phyloP scores from a whole-genome alignment of 1,284 basidiomycete genomes.

The Ustilago cynodontis region DNA sequence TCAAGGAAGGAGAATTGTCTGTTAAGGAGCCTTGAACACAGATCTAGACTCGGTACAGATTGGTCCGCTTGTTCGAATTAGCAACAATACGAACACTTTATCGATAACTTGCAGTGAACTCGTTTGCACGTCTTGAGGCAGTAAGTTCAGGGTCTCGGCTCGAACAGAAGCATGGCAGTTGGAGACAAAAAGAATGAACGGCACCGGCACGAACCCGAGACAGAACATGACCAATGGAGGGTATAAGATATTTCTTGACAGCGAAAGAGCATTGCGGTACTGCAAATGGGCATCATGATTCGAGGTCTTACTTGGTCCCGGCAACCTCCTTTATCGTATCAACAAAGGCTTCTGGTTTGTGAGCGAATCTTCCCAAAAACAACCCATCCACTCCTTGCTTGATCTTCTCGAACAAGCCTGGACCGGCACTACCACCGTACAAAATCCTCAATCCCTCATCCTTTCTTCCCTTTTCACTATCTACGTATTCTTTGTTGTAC shows the following conservation, averaged over 20 bases:
- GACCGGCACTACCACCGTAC: conserved; percentile 64
- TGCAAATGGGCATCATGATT: too few relatives aligned
- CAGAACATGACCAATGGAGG: too few relatives aligned
- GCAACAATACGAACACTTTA: conserved; percentile 9
- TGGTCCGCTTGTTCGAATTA: too few relatives aligned
- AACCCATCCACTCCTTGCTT: conserved; percentile 63
- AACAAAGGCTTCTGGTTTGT: conserved; percentile 58
- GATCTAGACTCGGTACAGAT: too few relatives aligned
- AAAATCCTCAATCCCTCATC: conserved; percentile 55
- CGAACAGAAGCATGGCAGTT: too few relatives aligned
- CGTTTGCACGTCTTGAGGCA: too few relatives aligned
- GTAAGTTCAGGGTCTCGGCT: too few relatives aligned
- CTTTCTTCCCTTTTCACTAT: conserved; percentile 25
- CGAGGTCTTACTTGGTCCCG: conserved; percentile 29
- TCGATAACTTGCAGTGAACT: too few relatives aligned
- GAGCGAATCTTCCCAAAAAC: conserved; percentile 65
- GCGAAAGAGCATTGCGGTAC: too few relatives aligned
- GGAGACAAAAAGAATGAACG: too few relatives aligned
- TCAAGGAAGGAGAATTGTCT: conserved; percentile 65
- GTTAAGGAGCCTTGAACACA: conserved; percentile 63
- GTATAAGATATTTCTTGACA: too few relatives aligned
- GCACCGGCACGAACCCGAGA: too few relatives aligned
- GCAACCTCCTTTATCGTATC: conserved; percentile 61
- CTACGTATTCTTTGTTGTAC: conserved; percentile 41
- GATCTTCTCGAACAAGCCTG: conserved; percentile 59